These are phyloP conservation scores for Collybia mongolica DNA, from an alignment of 768 basidiomycete genomes.

Conservation along the genomic window DNA sequence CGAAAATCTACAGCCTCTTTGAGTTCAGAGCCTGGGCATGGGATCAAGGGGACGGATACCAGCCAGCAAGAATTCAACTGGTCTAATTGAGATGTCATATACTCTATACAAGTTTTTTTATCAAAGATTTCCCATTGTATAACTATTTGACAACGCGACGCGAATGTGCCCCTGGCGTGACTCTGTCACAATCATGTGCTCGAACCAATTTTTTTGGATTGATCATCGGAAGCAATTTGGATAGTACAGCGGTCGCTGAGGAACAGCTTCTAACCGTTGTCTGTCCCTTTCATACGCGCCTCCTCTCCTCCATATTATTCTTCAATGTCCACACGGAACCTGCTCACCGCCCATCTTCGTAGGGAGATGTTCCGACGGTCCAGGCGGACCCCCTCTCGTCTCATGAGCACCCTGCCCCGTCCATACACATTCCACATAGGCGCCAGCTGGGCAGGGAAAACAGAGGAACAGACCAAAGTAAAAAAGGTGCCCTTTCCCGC, in stretches of 20 bases:
- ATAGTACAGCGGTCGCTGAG: too few species aligned
- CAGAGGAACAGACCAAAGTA: constrained; percentile 35
- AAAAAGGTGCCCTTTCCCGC: constrained; percentile 52
- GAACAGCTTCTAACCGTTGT: background rate
- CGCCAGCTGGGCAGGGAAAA: constrained; percentile 77
- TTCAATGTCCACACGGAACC: constrained; percentile 8
- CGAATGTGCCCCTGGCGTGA: constrained; percentile 19
- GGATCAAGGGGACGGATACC: constrained; percentile 4
- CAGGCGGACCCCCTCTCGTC: constrained; percentile 6
- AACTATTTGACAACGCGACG: too few species aligned
- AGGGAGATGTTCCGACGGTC: constrained; percentile 14
- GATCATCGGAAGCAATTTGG: too few species aligned
- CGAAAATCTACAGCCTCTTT: too few species aligned
- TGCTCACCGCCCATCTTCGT: constrained; percentile 2
- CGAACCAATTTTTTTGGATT: too few species aligned
- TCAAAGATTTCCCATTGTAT: too few species aligned
- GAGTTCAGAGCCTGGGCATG: too few species aligned
- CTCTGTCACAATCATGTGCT: too few species aligned
- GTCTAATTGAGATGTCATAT: background rate
- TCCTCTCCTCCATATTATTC: background rate
- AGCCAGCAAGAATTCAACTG: constrained; percentile 2
- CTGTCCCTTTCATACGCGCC: background rate
- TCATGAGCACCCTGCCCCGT: constrained; percentile 20
- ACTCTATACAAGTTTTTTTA: too few species aligned
- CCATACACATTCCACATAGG: constrained; percentile 77